Evolutionary conservation across 2,329 filamentous ascomycete species (phyloP), one percentile per base, ranked within the genome.

Genomic region (Verticillium zaregamsianum): DNA sequence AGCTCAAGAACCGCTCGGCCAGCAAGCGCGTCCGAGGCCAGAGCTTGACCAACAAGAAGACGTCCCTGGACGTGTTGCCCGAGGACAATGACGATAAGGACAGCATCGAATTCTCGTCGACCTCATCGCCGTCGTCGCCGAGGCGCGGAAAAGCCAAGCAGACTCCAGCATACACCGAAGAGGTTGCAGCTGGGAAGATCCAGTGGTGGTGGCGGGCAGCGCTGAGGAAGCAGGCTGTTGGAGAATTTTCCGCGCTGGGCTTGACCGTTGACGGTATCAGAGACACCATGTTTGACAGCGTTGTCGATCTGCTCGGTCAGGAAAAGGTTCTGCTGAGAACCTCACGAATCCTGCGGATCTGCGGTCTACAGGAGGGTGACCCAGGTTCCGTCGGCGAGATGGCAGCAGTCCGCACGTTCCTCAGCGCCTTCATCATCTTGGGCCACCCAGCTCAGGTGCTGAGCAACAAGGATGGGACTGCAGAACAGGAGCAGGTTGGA

Each of bases 371-470:
- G 58, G 89, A 92, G 67, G 86, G 85, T 40, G 83, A 84, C 3
- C 75, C 81, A 2, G 83, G 85, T 17, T 88, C 86, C 1, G 84
- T 89, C 61, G 82, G 84, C 55, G 86, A 91, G 66, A 90, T 90
- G 80, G 87, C 89, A 39, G 84, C 86, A 17, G 86, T 91, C 49
- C 82, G 90, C 68, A 92, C 89, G 1, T 94, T 94, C 68, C 76
- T 95, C 61, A 92, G 90, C 70, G 89, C 91, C 5, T 94, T 90
- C 71, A 80, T 95, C 60, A 93, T 94, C 64, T 78, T 93, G 31
- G 90, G 90, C 1, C 91, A 94, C 72, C 91, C 91, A 1, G 86
- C 87, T 1, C 87, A 92, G 67, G 90, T 94, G 1, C 83, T 95
- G 37, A 91, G 85, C 73, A 90, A 87, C 72, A 91, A 91, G 70